Conservation (phyloP, 2,329 filamentous ascomycete species). For the Alternaria sp. region DNA sequence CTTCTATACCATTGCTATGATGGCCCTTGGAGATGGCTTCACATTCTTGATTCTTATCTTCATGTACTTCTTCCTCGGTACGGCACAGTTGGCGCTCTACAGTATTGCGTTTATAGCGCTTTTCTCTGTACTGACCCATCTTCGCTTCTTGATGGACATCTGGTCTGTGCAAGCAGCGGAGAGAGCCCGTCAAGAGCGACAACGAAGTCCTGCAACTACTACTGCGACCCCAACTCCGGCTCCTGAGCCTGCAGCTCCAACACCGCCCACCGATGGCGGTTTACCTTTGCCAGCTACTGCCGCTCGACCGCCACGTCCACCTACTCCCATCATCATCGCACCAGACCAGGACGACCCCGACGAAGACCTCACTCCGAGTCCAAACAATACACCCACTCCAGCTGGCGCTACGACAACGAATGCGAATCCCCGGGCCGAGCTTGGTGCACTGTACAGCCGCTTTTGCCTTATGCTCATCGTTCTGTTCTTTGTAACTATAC, state of each 20-base stretch:
- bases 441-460: conserved; percentile 65
- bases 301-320: conserved; percentile 48
- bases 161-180: conserved; percentile 67
- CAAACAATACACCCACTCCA: conserved; percentile 31
- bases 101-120: conserved; percentile 65
- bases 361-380: conserved; percentile 32
- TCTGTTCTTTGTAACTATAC: conserved; percentile 64
- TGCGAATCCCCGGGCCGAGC: conserved; percentile 51
- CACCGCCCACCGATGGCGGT: conserved; percentile 31
- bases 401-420: conserved; percentile 23
- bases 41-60: conserved; percentile 62
- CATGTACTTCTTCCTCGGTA: conserved; percentile 58
- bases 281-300: conserved; percentile 62
- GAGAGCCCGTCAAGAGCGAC: conserved; percentile 51
- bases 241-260: conserved; percentile 24
- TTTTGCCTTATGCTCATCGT: conserved; percentile 67
- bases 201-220: conserved; percentile 45
- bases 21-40: conserved; percentile 67
- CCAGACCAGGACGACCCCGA: conserved; percentile 63
- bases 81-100: conserved; percentile 62
- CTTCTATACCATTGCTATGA: conserved; percentile 67
- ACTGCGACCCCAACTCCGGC: conserved; percentile 27
- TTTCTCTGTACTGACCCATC: conserved; percentile 66
- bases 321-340: conserved; percentile 64
- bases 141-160: conserved; percentile 71